Percentiles rank a stretch among this genome's conserved stretches.
phyloP scores from a whole-genome alignment of 139 green algal genomes.

The Chlorella sp. region DNA sequence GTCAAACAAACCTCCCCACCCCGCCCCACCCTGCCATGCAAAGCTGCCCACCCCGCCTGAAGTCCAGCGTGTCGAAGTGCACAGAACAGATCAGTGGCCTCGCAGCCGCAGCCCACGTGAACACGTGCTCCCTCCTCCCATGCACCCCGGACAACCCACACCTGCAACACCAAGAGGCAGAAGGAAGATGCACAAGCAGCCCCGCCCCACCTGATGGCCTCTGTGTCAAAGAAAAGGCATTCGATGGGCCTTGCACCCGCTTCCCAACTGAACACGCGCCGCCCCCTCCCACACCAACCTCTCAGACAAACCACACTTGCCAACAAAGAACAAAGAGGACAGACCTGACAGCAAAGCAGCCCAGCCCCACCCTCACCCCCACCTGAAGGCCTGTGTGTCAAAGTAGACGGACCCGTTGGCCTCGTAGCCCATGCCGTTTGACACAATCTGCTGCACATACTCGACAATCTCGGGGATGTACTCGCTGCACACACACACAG shows the following conservation, averaged over 20 bases:
- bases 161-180: background rate
- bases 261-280: no score
- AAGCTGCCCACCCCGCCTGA: conserved; percentile 58
- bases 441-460: conserved; percentile 85
- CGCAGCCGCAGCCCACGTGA: background rate
- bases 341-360: no score
- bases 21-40: conserved; percentile 40
- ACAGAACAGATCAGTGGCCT: conserved; percentile 65
- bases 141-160: no score
- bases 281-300: no score
- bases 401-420: conserved; percentile 95
- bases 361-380: background rate
- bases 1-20: background rate
- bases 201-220: conserved; percentile 70
- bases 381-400: conserved; percentile 91
- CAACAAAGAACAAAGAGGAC: no score
- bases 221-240: conserved; percentile 98
- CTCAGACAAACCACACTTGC: no score
- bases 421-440: conserved; percentile 91
- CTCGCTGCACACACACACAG: conserved; percentile 59
- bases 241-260: no score
- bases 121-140: background rate
- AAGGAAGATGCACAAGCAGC: background rate
- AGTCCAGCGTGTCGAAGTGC: conserved; percentile 94
- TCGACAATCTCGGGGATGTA: conserved; percentile 89